These are phyloP conservation scores for Stygiomarasmius scandens DNA, from an alignment of 1,284 basidiomycete genomes.

Conservation along the genomic window DNA sequence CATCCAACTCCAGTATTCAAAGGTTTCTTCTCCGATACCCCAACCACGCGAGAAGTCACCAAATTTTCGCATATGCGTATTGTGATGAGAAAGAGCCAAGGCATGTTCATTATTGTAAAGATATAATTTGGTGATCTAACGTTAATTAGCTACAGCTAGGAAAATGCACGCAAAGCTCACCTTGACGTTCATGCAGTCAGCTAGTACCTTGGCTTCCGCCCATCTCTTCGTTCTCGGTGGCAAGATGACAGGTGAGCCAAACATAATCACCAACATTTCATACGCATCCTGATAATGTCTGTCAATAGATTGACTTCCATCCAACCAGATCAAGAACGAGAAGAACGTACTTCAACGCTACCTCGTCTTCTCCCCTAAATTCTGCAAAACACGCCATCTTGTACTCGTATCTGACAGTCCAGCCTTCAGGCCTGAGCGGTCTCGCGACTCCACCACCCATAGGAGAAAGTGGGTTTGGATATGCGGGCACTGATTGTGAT, in stretches of 20 bases:
- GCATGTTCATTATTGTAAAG: constrained; percentile 86
- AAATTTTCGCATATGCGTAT: constrained; percentile 73
- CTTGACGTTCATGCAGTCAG: constrained; percentile 89
- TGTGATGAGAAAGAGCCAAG: constrained; percentile 79
- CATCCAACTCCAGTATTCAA: constrained; percentile 97
- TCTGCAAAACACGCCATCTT: constrained; percentile 97
- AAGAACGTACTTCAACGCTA: constrained; percentile 74
- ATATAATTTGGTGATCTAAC: constrained; percentile 83
- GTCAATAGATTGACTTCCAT: constrained; percentile 15
- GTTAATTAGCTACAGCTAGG: background rate
- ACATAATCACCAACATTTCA: constrained; percentile 80
- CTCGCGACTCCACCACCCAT: constrained; percentile 48
- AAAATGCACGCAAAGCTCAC: constrained; percentile 41
- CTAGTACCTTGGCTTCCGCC: constrained; percentile 97
- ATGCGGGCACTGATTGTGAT: constrained; percentile 51
- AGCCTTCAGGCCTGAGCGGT: constrained; percentile 82
- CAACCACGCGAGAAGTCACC: constrained; percentile 88
- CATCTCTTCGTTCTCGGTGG: constrained; percentile 95
- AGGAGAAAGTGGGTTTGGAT: constrained; percentile 48
- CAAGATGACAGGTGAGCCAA: constrained; percentile 81
- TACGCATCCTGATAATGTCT: constrained; percentile 94
- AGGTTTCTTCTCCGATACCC: constrained; percentile 97
- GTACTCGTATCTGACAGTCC: constrained; percentile 96
- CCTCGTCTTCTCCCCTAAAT: constrained; percentile 87
- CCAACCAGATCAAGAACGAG: constrained; percentile 18